Percentiles rank a stretch among this genome's conserved stretches.
phyloP scores from a whole-genome alignment of 73 alveolate genomes.

The Paramecium caudatum region DNA sequence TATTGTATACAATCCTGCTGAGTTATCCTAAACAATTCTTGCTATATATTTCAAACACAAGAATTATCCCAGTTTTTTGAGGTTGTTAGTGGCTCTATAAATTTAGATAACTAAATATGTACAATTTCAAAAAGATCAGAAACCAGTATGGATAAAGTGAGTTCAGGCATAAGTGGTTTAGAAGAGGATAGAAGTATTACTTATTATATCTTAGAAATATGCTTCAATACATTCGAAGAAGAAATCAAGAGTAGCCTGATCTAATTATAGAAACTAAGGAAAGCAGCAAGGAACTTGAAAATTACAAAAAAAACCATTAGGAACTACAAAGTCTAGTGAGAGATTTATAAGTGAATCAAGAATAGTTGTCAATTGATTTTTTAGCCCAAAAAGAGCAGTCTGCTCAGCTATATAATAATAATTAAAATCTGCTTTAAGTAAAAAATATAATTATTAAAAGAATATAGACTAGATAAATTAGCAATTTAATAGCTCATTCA shows the following conservation, averaged over 20 bases:
- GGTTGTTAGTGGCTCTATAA: background rate
- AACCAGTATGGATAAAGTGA: constrained; percentile 62
- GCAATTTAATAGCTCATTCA: too few species aligned
- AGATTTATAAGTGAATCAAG: background rate
- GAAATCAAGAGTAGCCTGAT: constrained; percentile 60
- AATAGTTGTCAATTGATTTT: too few species aligned
- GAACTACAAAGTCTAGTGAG: background rate
- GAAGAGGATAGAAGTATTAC: constrained; percentile 29
- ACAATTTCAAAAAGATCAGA: constrained; percentile 65
- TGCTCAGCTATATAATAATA: too few species aligned
- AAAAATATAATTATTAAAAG: too few species aligned
- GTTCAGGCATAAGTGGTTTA: constrained; percentile 63
- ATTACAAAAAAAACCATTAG: constrained; percentile 28
- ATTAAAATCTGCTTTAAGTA: too few species aligned
- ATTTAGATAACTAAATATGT: constrained; percentile 62
- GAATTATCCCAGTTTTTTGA: constrained; percentile 66
- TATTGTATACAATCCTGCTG: constrained; percentile 45
- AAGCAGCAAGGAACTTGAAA: constrained; percentile 8
- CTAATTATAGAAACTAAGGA: background rate
- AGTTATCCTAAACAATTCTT: background rate
- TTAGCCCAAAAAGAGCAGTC: too few species aligned
- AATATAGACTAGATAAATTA: too few species aligned
- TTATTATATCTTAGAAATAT: background rate
- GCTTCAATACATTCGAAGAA: constrained; percentile 46
- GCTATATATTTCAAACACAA: constrained; percentile 59